Evolutionary conservation across 257 asterid species (phyloP), one percentile per base, ranked within the genome.

Genomic region (Verbena officinalis): DNA sequence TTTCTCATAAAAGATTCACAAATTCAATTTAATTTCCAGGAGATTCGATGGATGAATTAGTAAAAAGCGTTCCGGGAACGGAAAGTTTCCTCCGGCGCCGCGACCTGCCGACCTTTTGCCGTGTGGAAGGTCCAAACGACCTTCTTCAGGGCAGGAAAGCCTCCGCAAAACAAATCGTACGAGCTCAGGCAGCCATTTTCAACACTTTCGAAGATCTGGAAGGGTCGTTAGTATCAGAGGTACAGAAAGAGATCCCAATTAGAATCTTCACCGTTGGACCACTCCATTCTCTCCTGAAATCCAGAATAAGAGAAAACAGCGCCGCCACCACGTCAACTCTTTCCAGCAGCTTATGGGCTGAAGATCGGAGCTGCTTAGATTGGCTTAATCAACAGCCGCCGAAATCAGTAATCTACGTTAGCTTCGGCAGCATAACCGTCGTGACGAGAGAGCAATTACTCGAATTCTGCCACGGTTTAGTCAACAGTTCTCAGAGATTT

Each of bases 401-500:
- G 9, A 65, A 44, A n/a, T 78, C 83, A 0, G 83, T 78, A 0
- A 21, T 78, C 9, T 78, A 66, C 10, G 83, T 78, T 4, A 78
- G 80, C 73, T 70, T 78, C 12, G 83, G 80, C 0, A 78, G 83
- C 49, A 23, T 74, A 7, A 53, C 80, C 3, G 12, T 70, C 0
- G 16, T 74, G 52, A 55, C 80, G 13, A 65, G 63, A 11, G 69
- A 78, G 7, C 69, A 78, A 30, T 4, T 73, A 2, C 9, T 74
- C 11, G 80, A 78, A 36, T 70, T 78, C 23, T 74, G 77, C 77
- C 40, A 73, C 8, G 82, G 82, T 0, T 51, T 77, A 13, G 72
- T 72, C 22, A 65, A 65, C 7, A 72, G 72, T 12, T 67, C 63
- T 38, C 76, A 77, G 6, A 59, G 52, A 23, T 77, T 77, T 51